Evolutionary conservation across 2,329 filamentous ascomycete genomes (phyloP), one percentile per base, ranked within the genome.

Genomic region (Epicoccum nigrum): DNA sequence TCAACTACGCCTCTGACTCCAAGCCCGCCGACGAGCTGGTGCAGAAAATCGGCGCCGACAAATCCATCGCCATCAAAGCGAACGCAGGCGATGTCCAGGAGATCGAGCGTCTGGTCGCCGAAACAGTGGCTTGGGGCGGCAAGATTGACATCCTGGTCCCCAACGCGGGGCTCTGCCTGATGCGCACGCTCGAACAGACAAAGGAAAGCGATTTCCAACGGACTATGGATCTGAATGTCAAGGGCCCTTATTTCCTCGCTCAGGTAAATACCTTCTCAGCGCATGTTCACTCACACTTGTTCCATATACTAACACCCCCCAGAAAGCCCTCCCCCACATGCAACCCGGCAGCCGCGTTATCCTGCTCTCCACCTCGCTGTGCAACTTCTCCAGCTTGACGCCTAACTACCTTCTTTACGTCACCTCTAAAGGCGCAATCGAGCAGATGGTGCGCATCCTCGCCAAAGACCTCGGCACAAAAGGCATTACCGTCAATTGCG

Each of bases 201-300:
- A 83, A 80, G 0, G 83, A 86, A 43, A 74, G 74, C 2, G 85
- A 88, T 19, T 89, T 85, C 48, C 83, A 87, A 55, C 75, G 78
- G 31, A 82, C 85, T 27, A 83, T 88, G 67, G 78, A 78, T 33
- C 81, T 88, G 51, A 89, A 89, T 58, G 62, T 62, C 28, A 64
- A 62, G 27, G 64, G 65, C 3, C 62, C 65, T 9, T 69, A 58
- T 32, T 69, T 69, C 23, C 33, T 70, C 8, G 58, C 56, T 9
- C 61, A 67, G 47, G 57, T 55, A 42, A 4, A 47, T 25, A 5
- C 17, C 7, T 12, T 3, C 19, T 12, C 5, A 9, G 6, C n/a
- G 12, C 12, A 25, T 21, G 9, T 13, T 20, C 19, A 21, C 13
- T 21, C 17, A 6, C 12, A 17, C 13, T 28, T 5, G 20, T 25